Evolutionary conservation across 2,329 filamentous ascomycete genomes (phyloP).

Genomic region (Colletotrichum echinochloae): DNA sequence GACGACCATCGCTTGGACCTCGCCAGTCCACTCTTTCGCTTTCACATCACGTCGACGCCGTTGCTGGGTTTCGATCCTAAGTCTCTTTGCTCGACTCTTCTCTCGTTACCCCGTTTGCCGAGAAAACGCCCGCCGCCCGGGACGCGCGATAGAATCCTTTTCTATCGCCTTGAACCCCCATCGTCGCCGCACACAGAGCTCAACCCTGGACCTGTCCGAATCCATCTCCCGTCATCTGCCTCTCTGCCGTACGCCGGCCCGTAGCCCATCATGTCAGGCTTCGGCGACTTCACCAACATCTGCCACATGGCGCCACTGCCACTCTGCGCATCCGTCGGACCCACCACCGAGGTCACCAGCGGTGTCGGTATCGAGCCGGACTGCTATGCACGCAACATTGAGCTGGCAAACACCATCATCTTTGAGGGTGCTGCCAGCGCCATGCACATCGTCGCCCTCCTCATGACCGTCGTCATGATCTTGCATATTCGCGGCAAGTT

Average conservation of each 20-base stretch:
- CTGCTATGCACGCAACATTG: slow-evolving; percentile 95
- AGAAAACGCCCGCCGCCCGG: neutral
- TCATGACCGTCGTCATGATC: slow-evolving; percentile 98
- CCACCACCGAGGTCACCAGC: slow-evolving; percentile 74
- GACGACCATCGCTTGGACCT: neutral
- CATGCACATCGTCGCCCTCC: slow-evolving; percentile 89
- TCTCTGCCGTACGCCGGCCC: slow-evolving; percentile 27
- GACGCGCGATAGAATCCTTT: neutral
- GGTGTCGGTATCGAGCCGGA: slow-evolving; percentile 84
- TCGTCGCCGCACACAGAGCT: neutral
- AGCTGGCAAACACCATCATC: slow-evolving; percentile 97
- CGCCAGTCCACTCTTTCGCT: slow-evolving; percentile 9
- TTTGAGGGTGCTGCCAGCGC: slow-evolving; percentile 93
- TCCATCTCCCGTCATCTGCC: neutral
- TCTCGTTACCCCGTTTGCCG: slow-evolving; percentile 12
- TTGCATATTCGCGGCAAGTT: slow-evolving; percentile 97
- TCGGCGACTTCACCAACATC: slow-evolving; percentile 90
- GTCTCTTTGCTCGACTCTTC: slow-evolving; percentile 12
- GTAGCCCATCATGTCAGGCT: slow-evolving; percentile 74
- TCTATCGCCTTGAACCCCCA: neutral
- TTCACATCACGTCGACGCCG: slow-evolving; percentile 6
- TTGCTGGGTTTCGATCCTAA: neutral
- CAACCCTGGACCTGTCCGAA: neutral
- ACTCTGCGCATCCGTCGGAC: slow-evolving; percentile 86
- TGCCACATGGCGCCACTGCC: slow-evolving; percentile 89